Evolutionary conservation across 768 basidiomycete genomes (phyloP).

Genomic region (Kwoniella mangroviensis): DNA sequence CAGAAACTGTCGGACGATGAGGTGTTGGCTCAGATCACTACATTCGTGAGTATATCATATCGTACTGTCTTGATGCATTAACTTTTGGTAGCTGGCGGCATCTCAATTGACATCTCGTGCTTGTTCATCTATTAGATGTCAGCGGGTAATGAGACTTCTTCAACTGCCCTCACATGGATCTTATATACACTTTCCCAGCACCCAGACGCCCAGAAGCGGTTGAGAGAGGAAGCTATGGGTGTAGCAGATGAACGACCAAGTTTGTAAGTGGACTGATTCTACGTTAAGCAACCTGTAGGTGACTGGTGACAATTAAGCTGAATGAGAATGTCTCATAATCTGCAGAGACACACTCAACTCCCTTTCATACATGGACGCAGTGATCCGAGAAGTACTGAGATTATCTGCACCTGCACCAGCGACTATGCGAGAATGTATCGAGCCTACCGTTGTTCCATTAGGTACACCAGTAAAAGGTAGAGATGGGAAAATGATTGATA

Average conservation of each 20-base stretch:
- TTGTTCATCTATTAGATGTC: slow-evolving; percentile 40
- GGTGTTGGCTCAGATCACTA: slow-evolving; percentile 46
- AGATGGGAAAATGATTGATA: slow-evolving; percentile 51
- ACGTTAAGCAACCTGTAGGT: neutral
- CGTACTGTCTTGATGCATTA: neutral
- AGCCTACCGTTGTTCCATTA: slow-evolving; percentile 45
- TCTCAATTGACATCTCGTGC: neutral
- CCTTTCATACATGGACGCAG: slow-evolving; percentile 12
- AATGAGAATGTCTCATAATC: too few species aligned
- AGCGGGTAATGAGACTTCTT: slow-evolving; percentile 80
- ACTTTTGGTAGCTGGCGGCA: neutral
- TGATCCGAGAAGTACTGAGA: slow-evolving; percentile 64
- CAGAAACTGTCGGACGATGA: slow-evolving; percentile 86
- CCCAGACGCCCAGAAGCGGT: slow-evolving; percentile 69
- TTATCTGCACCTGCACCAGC: slow-evolving; percentile 46
- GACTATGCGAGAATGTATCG: slow-evolving; percentile 43
- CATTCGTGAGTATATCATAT: slow-evolving; percentile 34
- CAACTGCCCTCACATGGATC: slow-evolving; percentile 82
- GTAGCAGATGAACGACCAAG: slow-evolving; percentile 57
- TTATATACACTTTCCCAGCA: slow-evolving; percentile 74
- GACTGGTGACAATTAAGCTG: too few species aligned
- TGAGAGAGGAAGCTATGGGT: slow-evolving; percentile 69
- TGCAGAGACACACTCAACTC: slow-evolving; percentile 19
- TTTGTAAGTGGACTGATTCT: slow-evolving; percentile 41
- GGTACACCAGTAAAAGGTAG: slow-evolving; percentile 49